phyloP scores from a whole-genome alignment of 495 filamentous ascomycete genomes.

The Elasticomyces elasticus region DNA sequence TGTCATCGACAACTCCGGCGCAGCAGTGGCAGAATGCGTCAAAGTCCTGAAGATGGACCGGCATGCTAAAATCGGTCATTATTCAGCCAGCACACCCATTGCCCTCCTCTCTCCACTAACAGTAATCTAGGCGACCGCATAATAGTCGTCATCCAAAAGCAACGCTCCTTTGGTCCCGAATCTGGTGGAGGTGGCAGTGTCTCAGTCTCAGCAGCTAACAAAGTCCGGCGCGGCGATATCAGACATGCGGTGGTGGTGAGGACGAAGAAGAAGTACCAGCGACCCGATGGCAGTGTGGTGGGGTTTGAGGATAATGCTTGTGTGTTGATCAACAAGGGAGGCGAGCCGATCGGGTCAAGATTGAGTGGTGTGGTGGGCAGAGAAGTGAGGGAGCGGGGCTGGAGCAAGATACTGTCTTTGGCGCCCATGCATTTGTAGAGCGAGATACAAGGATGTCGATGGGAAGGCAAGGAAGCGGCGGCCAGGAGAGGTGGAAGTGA shows the following conservation, averaged over 20 bases:
- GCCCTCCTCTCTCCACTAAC: not conserved
- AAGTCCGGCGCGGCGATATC: slow-evolving; percentile 93
- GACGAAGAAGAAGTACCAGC: slow-evolving; percentile 72
- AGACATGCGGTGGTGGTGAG: slow-evolving; percentile 93
- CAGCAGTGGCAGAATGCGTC: slow-evolving; percentile 93
- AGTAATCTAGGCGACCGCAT: slow-evolving; percentile 73
- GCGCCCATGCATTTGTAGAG: slow-evolving; percentile 84
- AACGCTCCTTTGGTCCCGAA: slow-evolving; percentile 66
- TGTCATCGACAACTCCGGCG: slow-evolving; percentile 99
- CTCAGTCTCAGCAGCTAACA: slow-evolving; percentile 60
- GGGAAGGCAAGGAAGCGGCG: not conserved
- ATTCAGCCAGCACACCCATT: not conserved
- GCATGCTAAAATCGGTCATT: slow-evolving; percentile 78
- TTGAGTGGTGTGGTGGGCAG: slow-evolving; percentile 81
- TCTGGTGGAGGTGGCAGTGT: slow-evolving; percentile 45
- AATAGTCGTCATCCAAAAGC: slow-evolving; percentile 95
- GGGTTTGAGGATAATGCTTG: slow-evolving; percentile 97
- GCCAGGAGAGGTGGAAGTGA: not conserved
- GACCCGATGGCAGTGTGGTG: slow-evolving; percentile 78
- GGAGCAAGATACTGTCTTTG: slow-evolving; percentile 96
- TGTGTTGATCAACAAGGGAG: slow-evolving; percentile 92
- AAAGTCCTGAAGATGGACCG: slow-evolving; percentile 85
- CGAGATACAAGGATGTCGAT: too few relatives aligned
- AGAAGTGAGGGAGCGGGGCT: slow-evolving; percentile 78
- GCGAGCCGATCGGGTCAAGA: slow-evolving; percentile 87